A percentile compares a stretch with the other conserved stretches of the same genome.
These are phyloP conservation scores for Fomitopsis schrenkii DNA, from an alignment of 1,284 basidiomycete genomes.

Conservation along the genomic window DNA sequence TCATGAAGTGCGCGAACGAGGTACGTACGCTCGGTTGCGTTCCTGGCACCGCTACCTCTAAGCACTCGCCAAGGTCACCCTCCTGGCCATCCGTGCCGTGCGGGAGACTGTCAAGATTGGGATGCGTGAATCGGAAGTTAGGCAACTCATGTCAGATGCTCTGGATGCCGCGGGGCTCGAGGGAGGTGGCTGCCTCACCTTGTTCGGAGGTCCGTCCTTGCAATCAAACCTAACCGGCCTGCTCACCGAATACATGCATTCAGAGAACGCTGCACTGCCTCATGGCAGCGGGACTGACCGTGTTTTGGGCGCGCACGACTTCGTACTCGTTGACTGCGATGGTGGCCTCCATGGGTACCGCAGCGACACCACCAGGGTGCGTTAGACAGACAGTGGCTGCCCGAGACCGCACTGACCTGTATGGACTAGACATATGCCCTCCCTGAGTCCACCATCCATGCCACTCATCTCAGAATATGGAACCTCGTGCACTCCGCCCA, in stretches of 20 bases:
- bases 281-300: constrained; percentile 78
- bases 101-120: constrained; percentile 62
- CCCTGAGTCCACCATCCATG: constrained; percentile 48
- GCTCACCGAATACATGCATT: not conserved
- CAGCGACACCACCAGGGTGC: constrained; percentile 76
- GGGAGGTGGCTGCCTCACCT: constrained; percentile 56
- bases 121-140: constrained; percentile 71
- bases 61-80: constrained; percentile 49
- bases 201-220: constrained; percentile 67
- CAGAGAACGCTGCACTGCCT: constrained; percentile 82
- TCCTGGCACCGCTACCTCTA: not conserved
- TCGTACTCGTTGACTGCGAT: constrained; percentile 77
- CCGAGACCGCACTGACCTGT: not conserved
- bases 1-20: constrained; percentile 79
- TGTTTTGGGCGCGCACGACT: constrained; percentile 50
- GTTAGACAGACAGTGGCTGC: constrained; percentile 12
- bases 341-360: constrained; percentile 70
- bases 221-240: not conserved
- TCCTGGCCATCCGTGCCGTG: constrained; percentile 70
- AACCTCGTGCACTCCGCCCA: constrained; percentile 65
- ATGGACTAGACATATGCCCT: constrained; percentile 64
- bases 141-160: constrained; percentile 49
- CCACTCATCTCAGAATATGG: constrained; percentile 62
- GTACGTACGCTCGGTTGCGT: constrained; percentile 32
- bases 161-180: constrained; percentile 55